Evolutionary conservation across 352 stramenopile species (phyloP), one percentile per base, ranked within the genome.

Genomic region (Vaucheria bursata): DNA sequence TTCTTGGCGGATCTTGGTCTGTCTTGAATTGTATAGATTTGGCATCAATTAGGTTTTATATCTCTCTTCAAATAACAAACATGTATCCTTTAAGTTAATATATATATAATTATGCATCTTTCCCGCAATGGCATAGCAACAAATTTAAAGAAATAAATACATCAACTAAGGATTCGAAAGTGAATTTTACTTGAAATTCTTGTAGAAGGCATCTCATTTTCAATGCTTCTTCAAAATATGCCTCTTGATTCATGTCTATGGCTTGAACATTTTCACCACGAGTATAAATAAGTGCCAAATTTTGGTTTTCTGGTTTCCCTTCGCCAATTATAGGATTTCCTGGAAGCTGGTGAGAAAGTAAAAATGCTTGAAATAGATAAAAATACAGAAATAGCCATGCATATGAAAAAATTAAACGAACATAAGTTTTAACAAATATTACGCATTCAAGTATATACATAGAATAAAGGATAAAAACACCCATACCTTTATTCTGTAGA

Each of bases 281-380:
- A 2, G 94, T 98, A 85, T 98, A 99, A 74, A 98, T 96, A 77
- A 99, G 94, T 0, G 96, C 95, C 6, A 97, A 89, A 80, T 98
- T 98, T 79, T 99, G 96, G 88, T 99, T 99, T 84, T 99, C 96
- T n/a, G 96, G 96, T 82, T 99, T 99, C 77, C 96, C 96, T 87
- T 99, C 96, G 50, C 96, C 96, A 49, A 99, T 87, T 71, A 99
- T 95, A 1, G 96, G 95, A 81, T 99, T 98, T 31, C 95, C 96
- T 0, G 96, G 94, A 1, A 99, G 86, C 18, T 68, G 53, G 2
- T 31, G 31, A 68, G n/a, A n/a, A n/a, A n/a, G n/a, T n/a, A n/a
- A n/a, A n/a, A n/a, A n/a, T n/a, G n/a, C n/a, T n/a, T n/a, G n/a
- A n/a, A n/a, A n/a, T n/a, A n/a, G n/a, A n/a, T n/a, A n/a, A n/a